A percentile compares a stretch with the other conserved stretches of the same genome.
Evolutionary conservation across 1,284 basidiomycete genomes (phyloP).

Genomic region (Pseudozyma sp.): DNA sequence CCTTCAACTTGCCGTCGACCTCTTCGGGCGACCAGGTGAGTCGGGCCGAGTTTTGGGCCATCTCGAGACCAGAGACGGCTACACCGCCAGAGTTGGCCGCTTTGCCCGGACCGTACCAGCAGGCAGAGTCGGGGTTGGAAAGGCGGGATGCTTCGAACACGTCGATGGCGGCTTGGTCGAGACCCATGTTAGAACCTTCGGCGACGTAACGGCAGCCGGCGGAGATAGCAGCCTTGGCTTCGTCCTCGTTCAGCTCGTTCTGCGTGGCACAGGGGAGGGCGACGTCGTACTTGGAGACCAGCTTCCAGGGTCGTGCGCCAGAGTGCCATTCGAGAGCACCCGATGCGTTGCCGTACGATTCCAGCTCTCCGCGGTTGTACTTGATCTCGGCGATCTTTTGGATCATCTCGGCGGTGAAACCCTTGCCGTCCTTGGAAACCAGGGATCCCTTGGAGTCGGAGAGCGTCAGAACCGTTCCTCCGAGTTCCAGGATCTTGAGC

Average conservation of each 20-base stretch:
- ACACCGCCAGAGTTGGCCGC: constrained; percentile 68
- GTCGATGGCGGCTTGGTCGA: constrained; percentile 75
- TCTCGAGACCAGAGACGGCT: constrained; percentile 79
- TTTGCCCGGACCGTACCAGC: constrained; percentile 60
- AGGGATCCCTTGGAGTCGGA: constrained; percentile 82
- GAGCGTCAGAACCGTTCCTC: constrained; percentile 79
- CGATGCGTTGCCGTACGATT: constrained; percentile 36
- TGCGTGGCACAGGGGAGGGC: constrained; percentile 82
- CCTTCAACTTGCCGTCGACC: constrained; percentile 79
- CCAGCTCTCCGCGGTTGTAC: constrained; percentile 75
- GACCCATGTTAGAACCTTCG: constrained; percentile 77
- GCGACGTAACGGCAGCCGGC: constrained; percentile 80
- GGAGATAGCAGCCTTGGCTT: constrained; percentile 78
- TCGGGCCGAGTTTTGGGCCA: constrained; percentile 77
- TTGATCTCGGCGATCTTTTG: constrained; percentile 72
- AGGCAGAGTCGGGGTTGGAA: constrained; percentile 48
- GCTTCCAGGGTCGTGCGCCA: constrained; percentile 79
- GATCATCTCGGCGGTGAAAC: constrained; percentile 71
- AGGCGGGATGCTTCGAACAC: constrained; percentile 78
- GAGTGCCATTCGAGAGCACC: constrained; percentile 51
- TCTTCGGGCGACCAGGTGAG: constrained; percentile 76
- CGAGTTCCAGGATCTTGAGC: constrained; percentile 82
- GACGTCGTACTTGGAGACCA: constrained; percentile 76
- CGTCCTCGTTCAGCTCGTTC: constrained; percentile 80
- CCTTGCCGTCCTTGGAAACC: constrained; percentile 72